These are phyloP conservation scores for Fusarium veterinarium DNA, from an alignment of 2,329 filamentous ascomycete species.

Conservation along the genomic window DNA sequence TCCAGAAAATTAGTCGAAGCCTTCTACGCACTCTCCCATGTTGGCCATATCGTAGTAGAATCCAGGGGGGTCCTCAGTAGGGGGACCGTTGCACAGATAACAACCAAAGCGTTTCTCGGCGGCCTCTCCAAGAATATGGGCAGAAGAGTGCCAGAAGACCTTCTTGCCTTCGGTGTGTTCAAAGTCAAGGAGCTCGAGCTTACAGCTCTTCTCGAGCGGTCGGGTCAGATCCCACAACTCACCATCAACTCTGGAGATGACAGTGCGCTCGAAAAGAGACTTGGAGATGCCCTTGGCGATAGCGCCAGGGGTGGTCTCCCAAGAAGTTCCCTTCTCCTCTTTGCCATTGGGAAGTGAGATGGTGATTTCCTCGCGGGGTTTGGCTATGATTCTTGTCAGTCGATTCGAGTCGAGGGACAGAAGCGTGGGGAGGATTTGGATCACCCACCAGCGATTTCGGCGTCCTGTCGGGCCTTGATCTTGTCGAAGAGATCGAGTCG, in stretches of 20 bases:
- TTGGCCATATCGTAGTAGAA: slow-evolving; percentile 98
- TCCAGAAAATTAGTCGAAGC: neutral
- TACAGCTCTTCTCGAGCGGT: slow-evolving; percentile 88
- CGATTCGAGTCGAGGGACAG: slow-evolving; percentile 10
- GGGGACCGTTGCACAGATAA: slow-evolving; percentile 92
- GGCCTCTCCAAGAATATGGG: slow-evolving; percentile 95
- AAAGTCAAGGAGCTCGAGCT: slow-evolving; percentile 86
- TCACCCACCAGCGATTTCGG: slow-evolving; percentile 68
- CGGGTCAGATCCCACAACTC: slow-evolving; percentile 92
- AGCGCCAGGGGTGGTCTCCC: slow-evolving; percentile 88
- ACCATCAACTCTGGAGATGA: slow-evolving; percentile 87
- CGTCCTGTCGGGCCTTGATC: slow-evolving; percentile 85
- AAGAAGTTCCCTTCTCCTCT: slow-evolving; percentile 79
- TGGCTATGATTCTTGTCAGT: slow-evolving; percentile 58
- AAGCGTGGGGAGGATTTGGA: slow-evolving; percentile 5
- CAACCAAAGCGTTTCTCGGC: slow-evolving; percentile 92
- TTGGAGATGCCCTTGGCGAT: slow-evolving; percentile 85
- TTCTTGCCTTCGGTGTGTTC: slow-evolving; percentile 75
- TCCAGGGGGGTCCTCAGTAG: slow-evolving; percentile 78
- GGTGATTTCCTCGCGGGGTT: slow-evolving; percentile 79
- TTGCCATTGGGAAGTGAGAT: slow-evolving; percentile 80
- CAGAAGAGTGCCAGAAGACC: slow-evolving; percentile 98
- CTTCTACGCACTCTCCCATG: slow-evolving; percentile 51
- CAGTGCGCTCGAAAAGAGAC: slow-evolving; percentile 85
- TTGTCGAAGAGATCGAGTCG: slow-evolving; percentile 89